Base-by-base conservation (phyloP, 352 stramenopile genomes). In the Pythium biforme region DNA sequence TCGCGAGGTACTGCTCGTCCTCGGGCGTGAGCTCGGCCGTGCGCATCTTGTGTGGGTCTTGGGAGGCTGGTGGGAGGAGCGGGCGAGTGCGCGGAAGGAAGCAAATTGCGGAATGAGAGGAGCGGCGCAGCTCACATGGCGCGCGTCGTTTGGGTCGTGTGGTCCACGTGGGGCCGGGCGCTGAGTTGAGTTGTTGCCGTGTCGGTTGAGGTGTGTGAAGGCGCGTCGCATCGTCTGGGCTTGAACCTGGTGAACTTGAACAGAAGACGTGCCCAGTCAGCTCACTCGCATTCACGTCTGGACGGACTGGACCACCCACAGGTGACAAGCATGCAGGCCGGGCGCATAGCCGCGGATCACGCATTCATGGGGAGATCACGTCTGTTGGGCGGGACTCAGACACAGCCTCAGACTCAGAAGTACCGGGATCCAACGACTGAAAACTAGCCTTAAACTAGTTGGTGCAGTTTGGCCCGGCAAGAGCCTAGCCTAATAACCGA, bases 1-100 rank as follows among this genome's bases (percentile, higher is more conserved):
- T 62, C 22, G 70, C 34, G 40, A 86, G 56, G 47, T 71, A 80
- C 43, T 70, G 25, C 25, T 86, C 70, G 53, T 86, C 77, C 59
- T 86, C 73, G 14, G 55, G 46, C 7, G 77, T 75, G 37, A 86
- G 64, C 27, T 71, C 23, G n/a, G 73, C 73, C 29, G 73, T 54
- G 56, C 77, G 77, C 77, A 86, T 83, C 29, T 4, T 34, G 29
- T n/a, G n/a, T n/a, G 43, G 48, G 64, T 46, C 15, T 26, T 31
- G n/a, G 23, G 23, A 41, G 22, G 33, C 25, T 59, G 33, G 56
- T 57, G 29, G 46, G 23, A 45, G 29, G 2, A 41, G 51, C 45
- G 33, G 62, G 23, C 20, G 25, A 52, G 57, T 65, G 49, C 25
- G 49, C 49, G 49, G 49, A 26, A 43, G 15, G 29, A 55, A 37